Evolutionary conservation across 2,329 filamentous ascomycete genomes (phyloP).

Genomic region (Trichoderma cornu-damae): DNA sequence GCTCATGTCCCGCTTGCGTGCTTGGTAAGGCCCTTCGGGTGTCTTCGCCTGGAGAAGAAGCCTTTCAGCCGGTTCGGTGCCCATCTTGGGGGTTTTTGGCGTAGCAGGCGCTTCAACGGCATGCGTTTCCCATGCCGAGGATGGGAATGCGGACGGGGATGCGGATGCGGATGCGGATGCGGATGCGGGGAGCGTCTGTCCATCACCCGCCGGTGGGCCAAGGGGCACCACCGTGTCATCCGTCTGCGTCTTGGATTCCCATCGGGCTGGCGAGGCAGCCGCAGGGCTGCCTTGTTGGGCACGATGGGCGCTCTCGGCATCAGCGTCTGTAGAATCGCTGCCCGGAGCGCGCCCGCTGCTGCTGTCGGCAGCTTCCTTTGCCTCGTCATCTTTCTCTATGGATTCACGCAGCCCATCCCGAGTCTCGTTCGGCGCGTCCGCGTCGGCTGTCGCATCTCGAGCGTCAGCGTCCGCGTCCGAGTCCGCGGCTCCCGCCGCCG

Average conservation of each 20-base stretch:
- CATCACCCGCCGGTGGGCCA: slow-evolving; percentile 16
- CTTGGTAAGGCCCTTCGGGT: slow-evolving; percentile 11
- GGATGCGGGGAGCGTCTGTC: neutral
- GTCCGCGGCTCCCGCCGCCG: slow-evolving; percentile 23
- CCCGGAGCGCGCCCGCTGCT: slow-evolving; percentile 21
- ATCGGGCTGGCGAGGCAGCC: neutral
- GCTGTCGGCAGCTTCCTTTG: neutral
- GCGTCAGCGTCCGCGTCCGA: neutral
- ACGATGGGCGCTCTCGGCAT: slow-evolving; percentile 32
- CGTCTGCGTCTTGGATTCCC: neutral
- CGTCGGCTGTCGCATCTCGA: slow-evolving; percentile 13
- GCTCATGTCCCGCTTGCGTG: slow-evolving; percentile 37
- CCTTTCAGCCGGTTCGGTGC: neutral
- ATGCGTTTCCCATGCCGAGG: neutral
- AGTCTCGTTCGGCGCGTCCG: neutral
- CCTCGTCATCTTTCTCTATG: slow-evolving; percentile 18
- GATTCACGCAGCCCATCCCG: neutral
- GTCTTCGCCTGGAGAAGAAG: neutral
- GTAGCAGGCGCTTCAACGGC: neutral
- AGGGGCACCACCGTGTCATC: slow-evolving; percentile 8
- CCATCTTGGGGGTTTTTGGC: neutral
- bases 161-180: too few species aligned
- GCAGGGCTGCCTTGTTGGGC: slow-evolving; percentile 21
- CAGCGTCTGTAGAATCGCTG: slow-evolving; percentile 37
- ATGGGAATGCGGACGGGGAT: neutral